These are phyloP conservation scores for Dictyostelium capitatum DNA, from an alignment of 78 protist species.

Conservation along the genomic window DNA sequence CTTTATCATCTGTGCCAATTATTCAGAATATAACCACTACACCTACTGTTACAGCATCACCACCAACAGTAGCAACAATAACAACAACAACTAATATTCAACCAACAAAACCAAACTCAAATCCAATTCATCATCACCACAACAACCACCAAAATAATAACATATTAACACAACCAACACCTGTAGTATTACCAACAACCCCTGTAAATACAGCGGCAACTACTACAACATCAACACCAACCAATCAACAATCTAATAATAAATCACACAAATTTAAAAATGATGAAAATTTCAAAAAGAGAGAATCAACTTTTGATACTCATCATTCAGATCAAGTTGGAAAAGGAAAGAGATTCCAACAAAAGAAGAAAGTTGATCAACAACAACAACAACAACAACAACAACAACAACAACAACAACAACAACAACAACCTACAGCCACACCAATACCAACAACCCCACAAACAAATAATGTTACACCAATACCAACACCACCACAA, in stretches of 20 bases:
- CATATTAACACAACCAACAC: not conserved
- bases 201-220: not conserved
- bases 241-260: not conserved
- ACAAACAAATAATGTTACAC: too few relatives aligned
- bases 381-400: not conserved
- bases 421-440: not conserved
- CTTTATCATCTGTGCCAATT: not conserved
- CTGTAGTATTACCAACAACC: not conserved
- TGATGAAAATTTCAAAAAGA: constrained; percentile 1
- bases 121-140: not conserved
- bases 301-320: not conserved
- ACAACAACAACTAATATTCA: not conserved
- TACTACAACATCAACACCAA: not conserved
- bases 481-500: not conserved
- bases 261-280: not conserved
- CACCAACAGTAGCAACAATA: not conserved
- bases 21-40: not conserved
- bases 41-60: not conserved
- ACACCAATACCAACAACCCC: not conserved
- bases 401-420: not conserved
- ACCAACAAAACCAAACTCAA: not conserved
- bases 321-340: not conserved
- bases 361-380: not conserved
- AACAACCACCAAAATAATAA: not conserved
- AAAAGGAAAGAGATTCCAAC: constrained; percentile 17